Evolutionary conservation across 805 yeast genomes (phyloP).

Genomic region (Candida quercuum): DNA sequence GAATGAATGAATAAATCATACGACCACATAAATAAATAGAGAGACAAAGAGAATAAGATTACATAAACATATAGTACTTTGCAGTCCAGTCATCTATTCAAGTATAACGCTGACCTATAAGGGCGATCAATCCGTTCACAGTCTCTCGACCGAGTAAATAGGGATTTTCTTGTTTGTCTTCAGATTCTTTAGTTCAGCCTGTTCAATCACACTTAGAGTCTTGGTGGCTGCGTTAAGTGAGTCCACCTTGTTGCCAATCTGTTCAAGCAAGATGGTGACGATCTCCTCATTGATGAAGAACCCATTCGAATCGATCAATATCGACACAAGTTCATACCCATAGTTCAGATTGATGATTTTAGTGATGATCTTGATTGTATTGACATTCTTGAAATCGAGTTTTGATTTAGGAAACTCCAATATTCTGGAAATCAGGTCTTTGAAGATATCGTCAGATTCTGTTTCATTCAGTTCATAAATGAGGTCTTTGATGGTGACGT

Average conservation of each 20-base stretch:
- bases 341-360: conserved; percentile 40
- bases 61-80: no score
- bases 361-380: conserved; percentile 35
- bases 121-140: no score
- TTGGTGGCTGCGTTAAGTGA: conserved; percentile 36
- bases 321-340: conserved; percentile 60
- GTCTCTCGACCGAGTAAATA: conserved; percentile 47
- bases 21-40: no score
- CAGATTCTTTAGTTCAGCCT: conserved; percentile 23
- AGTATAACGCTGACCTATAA: no score
- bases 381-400: conserved; percentile 18
- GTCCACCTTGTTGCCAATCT: conserved; percentile 44
- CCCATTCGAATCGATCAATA: conserved; percentile 72
- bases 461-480: conserved; percentile 51
- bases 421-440: conserved; percentile 63
- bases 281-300: conserved; percentile 52
- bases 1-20: no score
- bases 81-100: no score
- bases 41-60: no score
- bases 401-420: conserved; percentile 48
- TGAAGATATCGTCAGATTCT: conserved; percentile 58
- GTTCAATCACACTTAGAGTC: conserved; percentile 21
- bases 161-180: conserved; percentile 41
- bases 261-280: conserved; percentile 37
- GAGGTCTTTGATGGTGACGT: conserved; percentile 59